Percentiles rank a stretch among this genome's conserved stretches.
These are phyloP conservation scores for Nicotiana sylvestris DNA, from an alignment of 257 asterid species.

Conservation along the genomic window DNA sequence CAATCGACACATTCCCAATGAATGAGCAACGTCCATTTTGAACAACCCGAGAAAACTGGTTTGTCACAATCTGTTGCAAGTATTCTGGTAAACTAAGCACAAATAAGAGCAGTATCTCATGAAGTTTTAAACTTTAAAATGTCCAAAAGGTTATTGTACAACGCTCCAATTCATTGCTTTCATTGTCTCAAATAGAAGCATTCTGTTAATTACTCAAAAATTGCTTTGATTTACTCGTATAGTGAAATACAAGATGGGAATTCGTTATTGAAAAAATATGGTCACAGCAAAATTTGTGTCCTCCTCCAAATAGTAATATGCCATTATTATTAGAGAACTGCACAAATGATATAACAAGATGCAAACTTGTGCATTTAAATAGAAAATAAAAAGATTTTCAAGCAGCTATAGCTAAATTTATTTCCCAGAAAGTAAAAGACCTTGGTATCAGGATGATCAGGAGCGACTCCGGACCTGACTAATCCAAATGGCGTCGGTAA, in stretches of 20 bases:
- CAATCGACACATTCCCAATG: conserved; percentile 81
- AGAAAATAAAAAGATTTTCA: neutral
- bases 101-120: conserved; percentile 23
- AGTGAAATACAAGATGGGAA: neutral
- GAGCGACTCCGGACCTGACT: conserved; percentile 94
- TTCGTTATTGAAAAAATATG: neutral
- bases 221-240: neutral
- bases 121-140: neutral
- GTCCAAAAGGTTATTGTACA: neutral
- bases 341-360: neutral
- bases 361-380: neutral
- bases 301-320: conserved; percentile 4
- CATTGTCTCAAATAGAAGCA: neutral
- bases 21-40: conserved; percentile 70
- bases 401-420: neutral
- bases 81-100: conserved; percentile 35
- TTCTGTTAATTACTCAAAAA: neutral
- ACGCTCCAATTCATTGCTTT: neutral
- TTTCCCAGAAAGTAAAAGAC: conserved; percentile 18
- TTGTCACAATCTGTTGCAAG: conserved; percentile 69
- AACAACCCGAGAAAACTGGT: conserved; percentile 80
- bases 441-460: conserved; percentile 99
- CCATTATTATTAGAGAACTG: neutral
- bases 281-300: neutral
- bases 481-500: conserved; percentile 93